Base-by-base conservation (phyloP, 2,329 filamentous ascomycete genomes). In the Hymenoscyphus scutula region DNA sequence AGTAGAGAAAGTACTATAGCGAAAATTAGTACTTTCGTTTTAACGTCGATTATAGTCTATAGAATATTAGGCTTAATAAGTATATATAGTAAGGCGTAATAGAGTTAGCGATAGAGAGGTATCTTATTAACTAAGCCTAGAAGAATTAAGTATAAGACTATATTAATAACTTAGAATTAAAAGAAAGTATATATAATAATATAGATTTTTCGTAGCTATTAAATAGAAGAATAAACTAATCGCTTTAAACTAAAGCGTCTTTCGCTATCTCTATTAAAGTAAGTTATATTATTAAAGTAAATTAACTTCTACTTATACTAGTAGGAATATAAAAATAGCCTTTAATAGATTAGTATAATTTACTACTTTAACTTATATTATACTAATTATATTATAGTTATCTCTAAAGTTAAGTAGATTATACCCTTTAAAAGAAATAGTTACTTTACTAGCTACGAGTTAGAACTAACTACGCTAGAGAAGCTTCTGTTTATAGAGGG, bases 21-120 rank as follows among this genome's bases (percentile, higher is more conserved):
- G 64, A 68, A 38, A 70, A 69, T 2, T 68, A 72, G n/a, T 74
- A 73, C 59, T 75, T 73, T 59, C 71, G 74, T 1, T 74, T 76
- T 56, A 74, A 75, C 65, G 73, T 75, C 11, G 66, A 72, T 17
- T 70, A 74, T 54, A 74, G 74, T 1, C 63, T 76, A 11, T 65
- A 72, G 61, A 62, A 62, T 56, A 64, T 75, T 51, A 66, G 68
- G 10, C 58, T 73, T 32, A 67, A 66, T 23, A 68, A 73, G 61
- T 70, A 68, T 58, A 64, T 67, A 55, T 59, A 67, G 29, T 41
- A 65, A 41, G 65, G 65, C 5, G 17, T 27, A 1, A 71, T 73
- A n/a, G 65, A 70, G 29, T 60, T 68, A 30, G 66, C 67, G n/a
- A 74, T 73, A 30, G 61, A 63, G 10, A 51, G 58, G 13, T 75